These are phyloP conservation scores for Hydrangea macrophylla DNA, from an alignment of 148 eudicot species.

Conservation along the genomic window DNA sequence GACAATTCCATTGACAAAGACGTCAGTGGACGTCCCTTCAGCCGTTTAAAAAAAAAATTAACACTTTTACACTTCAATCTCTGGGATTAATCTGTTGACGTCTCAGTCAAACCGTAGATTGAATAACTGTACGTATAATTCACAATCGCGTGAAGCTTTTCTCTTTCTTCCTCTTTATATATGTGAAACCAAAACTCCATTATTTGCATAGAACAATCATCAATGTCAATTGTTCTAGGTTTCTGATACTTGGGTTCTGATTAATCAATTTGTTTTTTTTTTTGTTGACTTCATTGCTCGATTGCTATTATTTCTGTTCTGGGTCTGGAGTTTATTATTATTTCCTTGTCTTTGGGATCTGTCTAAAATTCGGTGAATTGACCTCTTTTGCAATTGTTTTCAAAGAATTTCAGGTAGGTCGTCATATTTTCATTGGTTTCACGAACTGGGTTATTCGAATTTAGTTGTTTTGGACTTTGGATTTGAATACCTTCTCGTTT, in stretches of 20 bases:
- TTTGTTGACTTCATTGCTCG: background rate
- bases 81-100: background rate
- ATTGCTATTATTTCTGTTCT: background rate
- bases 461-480: background rate
- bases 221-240: background rate
- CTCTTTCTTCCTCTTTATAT: background rate
- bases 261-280: too few relatives aligned
- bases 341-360: background rate
- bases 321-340: background rate
- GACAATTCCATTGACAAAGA: background rate
- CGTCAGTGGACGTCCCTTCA: background rate
- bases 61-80: background rate
- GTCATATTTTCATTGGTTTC: background rate
- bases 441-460: background rate
- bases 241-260: background rate
- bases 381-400: background rate
- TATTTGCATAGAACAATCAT: background rate
- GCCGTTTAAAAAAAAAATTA: background rate
- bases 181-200: background rate
- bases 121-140: too few relatives aligned
- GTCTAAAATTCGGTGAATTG: background rate
- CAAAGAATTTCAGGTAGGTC: background rate
- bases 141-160: background rate
- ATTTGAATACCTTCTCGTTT: background rate
- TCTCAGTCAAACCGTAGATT: background rate